These are phyloP conservation scores for Primulina eburnea DNA, from an alignment of 257 asterid species.

Conservation along the genomic window DNA sequence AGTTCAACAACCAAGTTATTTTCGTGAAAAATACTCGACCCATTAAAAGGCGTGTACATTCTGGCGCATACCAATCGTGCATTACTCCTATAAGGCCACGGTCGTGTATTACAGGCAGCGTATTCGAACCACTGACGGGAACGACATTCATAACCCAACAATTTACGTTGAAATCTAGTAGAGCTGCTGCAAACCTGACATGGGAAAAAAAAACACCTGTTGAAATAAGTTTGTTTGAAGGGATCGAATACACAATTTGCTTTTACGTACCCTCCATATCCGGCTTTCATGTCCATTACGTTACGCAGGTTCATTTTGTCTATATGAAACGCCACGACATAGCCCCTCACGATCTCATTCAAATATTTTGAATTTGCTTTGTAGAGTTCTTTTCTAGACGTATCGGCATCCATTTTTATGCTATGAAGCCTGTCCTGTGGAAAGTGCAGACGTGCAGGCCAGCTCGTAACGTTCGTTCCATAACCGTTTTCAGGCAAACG, in stretches of 20 bases:
- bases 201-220: constrained; percentile 1
- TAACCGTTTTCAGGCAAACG: constrained; percentile 53
- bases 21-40: not conserved
- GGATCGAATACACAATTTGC: not conserved
- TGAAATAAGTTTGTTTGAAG: not conserved
- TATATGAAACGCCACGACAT: constrained; percentile 42
- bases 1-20: not conserved
- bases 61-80: constrained; percentile 59
- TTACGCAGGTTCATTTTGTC: constrained; percentile 36
- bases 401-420: constrained; percentile 60
- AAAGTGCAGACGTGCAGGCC: constrained; percentile 65
- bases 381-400: constrained; percentile 54
- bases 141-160: constrained; percentile 76
- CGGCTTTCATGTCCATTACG: constrained; percentile 68
- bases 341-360: constrained; percentile 50
- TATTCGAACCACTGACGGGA: constrained; percentile 50
- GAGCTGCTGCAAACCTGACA: constrained; percentile 62
- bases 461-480: constrained; percentile 46
- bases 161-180: constrained; percentile 43
- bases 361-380: constrained; percentile 52
- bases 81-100: constrained; percentile 62
- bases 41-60: not conserved
- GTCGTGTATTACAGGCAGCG: constrained; percentile 56
- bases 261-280: constrained; percentile 57
- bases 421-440: constrained; percentile 58